A percentile compares a stretch with the other conserved stretches of the same genome.
Conservation (phyloP, 192 early-diverging fungal genomes). For the Coemansia reversa region DNA sequence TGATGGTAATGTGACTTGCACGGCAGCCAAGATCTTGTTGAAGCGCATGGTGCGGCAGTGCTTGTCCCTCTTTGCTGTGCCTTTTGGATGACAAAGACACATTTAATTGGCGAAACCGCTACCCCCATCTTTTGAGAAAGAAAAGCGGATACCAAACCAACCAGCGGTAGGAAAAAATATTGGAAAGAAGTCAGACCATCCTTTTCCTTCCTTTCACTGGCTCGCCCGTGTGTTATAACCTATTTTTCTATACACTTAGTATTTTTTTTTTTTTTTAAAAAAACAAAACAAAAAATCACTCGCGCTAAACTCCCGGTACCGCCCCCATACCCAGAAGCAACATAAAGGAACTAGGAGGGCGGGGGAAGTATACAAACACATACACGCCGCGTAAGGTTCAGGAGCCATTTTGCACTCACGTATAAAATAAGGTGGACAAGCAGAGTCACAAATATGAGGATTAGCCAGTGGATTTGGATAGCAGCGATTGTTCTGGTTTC, state of each 20-base stretch:
- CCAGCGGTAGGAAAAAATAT: not conserved
- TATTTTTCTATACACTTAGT: slow-evolving; percentile 6
- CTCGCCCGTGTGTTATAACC: not conserved
- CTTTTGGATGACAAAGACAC: not conserved
- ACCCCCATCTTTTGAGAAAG: not conserved
- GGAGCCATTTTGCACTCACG: not conserved
- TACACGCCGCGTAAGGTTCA: not conserved
- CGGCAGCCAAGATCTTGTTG: not conserved
- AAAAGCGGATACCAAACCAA: not conserved
- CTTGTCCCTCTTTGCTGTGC: not conserved
- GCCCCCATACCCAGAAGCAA: slow-evolving; percentile 2
- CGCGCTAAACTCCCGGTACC: not conserved
- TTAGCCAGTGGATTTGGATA: slow-evolving; percentile 4
- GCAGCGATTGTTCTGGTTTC: slow-evolving; percentile 7
- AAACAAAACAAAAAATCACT: not conserved
- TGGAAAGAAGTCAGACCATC: not conserved
- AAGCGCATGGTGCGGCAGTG: not conserved
- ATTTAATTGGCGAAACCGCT: not conserved
- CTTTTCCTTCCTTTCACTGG: slow-evolving; percentile 3
- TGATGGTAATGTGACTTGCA: not conserved
- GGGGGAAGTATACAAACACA: not conserved
- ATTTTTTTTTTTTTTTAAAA: no score
- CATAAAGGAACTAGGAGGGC: slow-evolving; percentile 1
- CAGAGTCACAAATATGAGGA: slow-evolving; percentile 7
- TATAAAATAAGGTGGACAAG: not conserved